A percentile compares a stretch with the other conserved stretches of the same genome.
phyloP scores from a whole-genome alignment of 2,329 filamentous ascomycete species.

The Gaeumannomyces sp. region DNA sequence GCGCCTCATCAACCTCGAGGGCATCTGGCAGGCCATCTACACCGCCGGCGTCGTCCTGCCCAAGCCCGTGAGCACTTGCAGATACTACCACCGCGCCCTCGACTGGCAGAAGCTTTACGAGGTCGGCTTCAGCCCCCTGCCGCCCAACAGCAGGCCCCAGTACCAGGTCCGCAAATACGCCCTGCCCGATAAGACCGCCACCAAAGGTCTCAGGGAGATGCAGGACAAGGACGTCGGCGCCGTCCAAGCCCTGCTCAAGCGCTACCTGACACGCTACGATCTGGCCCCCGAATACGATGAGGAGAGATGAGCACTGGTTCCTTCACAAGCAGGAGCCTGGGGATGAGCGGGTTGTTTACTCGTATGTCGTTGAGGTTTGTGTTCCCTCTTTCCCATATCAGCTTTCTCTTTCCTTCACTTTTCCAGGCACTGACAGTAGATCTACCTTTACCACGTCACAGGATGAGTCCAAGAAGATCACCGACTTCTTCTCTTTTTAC shows the following conservation, averaged over 20 bases:
- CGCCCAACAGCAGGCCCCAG: conserved; percentile 72
- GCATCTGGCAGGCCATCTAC: conserved; percentile 92
- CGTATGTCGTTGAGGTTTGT: conserved; percentile 77
- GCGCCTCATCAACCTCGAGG: conserved; percentile 77
- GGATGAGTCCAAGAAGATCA: conserved; percentile 69
- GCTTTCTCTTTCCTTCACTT: conserved; percentile 1
- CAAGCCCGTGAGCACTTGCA: conserved; percentile 83
- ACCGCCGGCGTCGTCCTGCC: conserved; percentile 88
- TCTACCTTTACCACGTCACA: conserved; percentile 17
- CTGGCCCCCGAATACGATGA: conserved; percentile 75
- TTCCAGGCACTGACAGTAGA: not conserved
- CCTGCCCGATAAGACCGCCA: conserved; percentile 67
- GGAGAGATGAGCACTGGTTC: conserved; percentile 86
- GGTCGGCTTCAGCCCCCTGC: conserved; percentile 87
- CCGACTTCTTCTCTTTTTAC: conserved; percentile 97
- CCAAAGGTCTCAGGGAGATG: conserved; percentile 74
- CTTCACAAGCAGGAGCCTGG: conserved; percentile 58
- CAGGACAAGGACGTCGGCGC: conserved; percentile 68
- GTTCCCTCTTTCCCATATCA: not conserved
- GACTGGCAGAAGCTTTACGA: conserved; percentile 97
- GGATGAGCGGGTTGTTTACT: conserved; percentile 82
- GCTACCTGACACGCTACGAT: conserved; percentile 75
- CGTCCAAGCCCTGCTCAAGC: conserved; percentile 66
- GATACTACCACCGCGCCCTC: conserved; percentile 90
- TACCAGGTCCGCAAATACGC: conserved; percentile 83